phyloP scores from a whole-genome alignment of 2,329 filamentous ascomycete genomes.

The Cercospora zeina region DNA sequence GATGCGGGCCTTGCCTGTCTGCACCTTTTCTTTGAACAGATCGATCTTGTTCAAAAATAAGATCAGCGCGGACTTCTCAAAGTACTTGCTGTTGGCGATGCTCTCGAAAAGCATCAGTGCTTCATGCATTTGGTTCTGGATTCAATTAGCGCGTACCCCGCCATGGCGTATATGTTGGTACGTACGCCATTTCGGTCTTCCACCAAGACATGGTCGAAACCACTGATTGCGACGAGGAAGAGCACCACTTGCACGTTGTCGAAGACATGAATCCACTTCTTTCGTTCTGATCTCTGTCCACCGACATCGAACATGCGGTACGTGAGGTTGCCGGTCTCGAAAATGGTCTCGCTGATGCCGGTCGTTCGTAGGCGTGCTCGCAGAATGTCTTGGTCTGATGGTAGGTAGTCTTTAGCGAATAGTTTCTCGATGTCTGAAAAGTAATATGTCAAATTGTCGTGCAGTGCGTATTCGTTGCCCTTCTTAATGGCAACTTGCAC shows the following conservation, averaged over 20 bases:
- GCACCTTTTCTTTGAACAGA: constrained; percentile 54
- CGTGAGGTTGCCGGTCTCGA: constrained; percentile 86
- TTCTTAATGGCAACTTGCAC: constrained; percentile 86
- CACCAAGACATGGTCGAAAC: constrained; percentile 93
- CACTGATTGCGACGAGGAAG: constrained; percentile 92
- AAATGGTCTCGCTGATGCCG: constrained; percentile 92
- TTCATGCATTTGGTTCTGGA: constrained; percentile 58
- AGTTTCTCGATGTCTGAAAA: constrained; percentile 67
- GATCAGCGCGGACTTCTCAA: constrained; percentile 54
- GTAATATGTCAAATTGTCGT: constrained; percentile 94
- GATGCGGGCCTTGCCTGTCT: constrained; percentile 50
- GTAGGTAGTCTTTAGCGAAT: constrained; percentile 71
- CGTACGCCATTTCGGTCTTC: constrained; percentile 94
- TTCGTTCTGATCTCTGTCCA: constrained; percentile 86
- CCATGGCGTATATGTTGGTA: constrained; percentile 1
- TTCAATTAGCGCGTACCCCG: constrained; percentile 13
- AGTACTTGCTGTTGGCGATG: constrained; percentile 56
- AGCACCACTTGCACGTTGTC: constrained; percentile 90
- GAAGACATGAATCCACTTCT: constrained; percentile 98
- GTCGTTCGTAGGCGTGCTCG: constrained; percentile 85
- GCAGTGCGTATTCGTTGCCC: constrained; percentile 93
- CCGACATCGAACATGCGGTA: constrained; percentile 98
- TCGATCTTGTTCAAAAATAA: constrained; percentile 58
- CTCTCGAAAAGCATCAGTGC: constrained; percentile 56
- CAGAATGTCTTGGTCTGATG: constrained; percentile 90